Base-by-base conservation (phyloP, 805 yeast genomes). In the Diddensiella transvaalensis region DNA sequence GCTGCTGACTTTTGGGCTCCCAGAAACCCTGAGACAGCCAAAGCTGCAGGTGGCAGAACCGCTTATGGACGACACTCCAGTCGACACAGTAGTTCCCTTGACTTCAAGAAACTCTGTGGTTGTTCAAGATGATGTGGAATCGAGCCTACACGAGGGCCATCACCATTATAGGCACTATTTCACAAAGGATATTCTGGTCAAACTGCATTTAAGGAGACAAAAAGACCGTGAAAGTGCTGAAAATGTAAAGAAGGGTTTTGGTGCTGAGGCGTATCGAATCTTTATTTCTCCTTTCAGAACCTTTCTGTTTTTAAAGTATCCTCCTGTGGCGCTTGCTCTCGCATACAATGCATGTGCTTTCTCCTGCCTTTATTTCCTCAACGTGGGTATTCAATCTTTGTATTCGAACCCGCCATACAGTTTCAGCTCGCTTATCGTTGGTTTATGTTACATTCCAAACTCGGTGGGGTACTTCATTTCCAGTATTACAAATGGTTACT, bases 391-490 rank as follows among this genome's bases (percentile, higher is more conserved):
- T 38, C 75, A 90, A 41, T 75, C 77, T 58, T 74, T 73, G 45
- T 87, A 80, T 64, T 69, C 85, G 0, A 59, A 74, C 18, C 64
- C 68, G 0, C 96, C 96, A 2, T 87, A 87, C 64, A 78, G 80
- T 58, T 88, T 84, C 71, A 68, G 71, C 29, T 66, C 85, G 0
- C 65, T 86, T 42, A 72, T 82, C 48, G 75, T 83, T 42, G 96
- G 96, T 29, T 71, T 87, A 22, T 73, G 85, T 48, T 87, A 86
- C 67, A 80, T 87, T 29, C 96, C 96, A 32, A 87, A 87, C 63
- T 86, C 95, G 0, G 77, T 86, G 22, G 78, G 90, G 0, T 87
- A 87, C 60, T 66, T 87, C 32, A 56, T 83, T 41, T 91, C 95
- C 0, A 82, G 91, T 0, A 67, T 88, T n/a, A 71, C 77, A 52